Base-by-base conservation (phyloP, 352 stramenopile genomes). In the Globisporangium emineosum region DNA sequence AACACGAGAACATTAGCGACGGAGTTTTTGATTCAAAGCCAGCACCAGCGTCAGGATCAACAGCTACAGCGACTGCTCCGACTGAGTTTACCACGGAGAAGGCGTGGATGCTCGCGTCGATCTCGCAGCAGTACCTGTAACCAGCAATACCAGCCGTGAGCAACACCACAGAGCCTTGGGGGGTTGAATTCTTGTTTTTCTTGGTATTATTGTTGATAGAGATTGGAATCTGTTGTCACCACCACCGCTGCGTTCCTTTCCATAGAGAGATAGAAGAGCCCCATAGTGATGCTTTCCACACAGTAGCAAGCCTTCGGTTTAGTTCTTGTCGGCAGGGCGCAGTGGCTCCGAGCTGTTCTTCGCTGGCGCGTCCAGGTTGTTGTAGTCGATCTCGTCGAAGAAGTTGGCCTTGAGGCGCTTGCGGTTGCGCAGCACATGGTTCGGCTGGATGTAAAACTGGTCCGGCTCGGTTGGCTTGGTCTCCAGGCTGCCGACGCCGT, bases 381-480 rank as follows among this genome's bases (percentile, higher is more conserved):
- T 95, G 81, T 93, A 93, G 75, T 95, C 81, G 42, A 93, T 70
- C 13, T 92, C 75, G 45, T 89, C 83, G 52, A 88, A 89, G 62
- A 81, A 84, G 57, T 86, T 71, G 49, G 69, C 62, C 47, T 76
- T 21, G 40, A 47, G 74, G 66, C 76, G 83, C 73, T 93, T 79
- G 68, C 85, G 82, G 57, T 68, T 72, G 57, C 87, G 87, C 68
- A 89, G 74, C 60, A 89, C 65, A 65, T 94, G 83, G 62, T 76
- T 76, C 17, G 72, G 85, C 75, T 93, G 87, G 61, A 94, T 68
- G 71, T 96, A 96, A 71, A 83, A 93, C 71, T 90, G 77, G 60
- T 96, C 87, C 6, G 83, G 83, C 57, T 93, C 81, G 64, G 79
- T 71, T 9, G 76, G 55, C 62, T 69, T 78, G 25, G 71, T 82